Evolutionary conservation across 495 filamentous ascomycete genomes (phyloP), one percentile per base, ranked within the genome.

Genomic region (Pyrenula massariospora): DNA sequence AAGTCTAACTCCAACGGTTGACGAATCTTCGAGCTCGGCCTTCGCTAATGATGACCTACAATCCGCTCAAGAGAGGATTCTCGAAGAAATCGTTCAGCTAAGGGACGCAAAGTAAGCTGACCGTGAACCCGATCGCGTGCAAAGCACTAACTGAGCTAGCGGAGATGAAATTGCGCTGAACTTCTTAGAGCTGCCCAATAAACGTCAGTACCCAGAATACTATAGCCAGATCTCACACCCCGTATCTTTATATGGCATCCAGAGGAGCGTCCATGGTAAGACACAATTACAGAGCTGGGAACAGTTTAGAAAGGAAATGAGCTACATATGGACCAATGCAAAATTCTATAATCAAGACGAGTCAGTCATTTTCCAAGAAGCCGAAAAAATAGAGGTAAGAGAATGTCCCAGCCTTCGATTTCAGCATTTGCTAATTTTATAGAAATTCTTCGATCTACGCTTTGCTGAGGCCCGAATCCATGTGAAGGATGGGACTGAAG

Each of bases 331-430:
- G 87, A 79, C 76, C 42, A 96, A 96, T 70, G 91, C 91, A 2
- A 82, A 84, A 53, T 79, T 83, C 24, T 96, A 91, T 69, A 96
- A 96, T 61, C 90, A 94, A 62, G 90, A 94, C 61, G 87, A 78
- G 2, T 95, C 91, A 62, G 82, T 85, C 15, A 86, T 95, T 47
- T 85, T 77, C 53, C 70, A 76, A 20, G 74, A 90, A 56, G 88
- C 88, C 20, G 80, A 80, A 20, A 77, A 88, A 25, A 77, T 96
- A 12, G 81, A 94, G 78, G 89, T 88, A 73, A 54, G 77, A 50
- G 24, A 51, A 47, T 48, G 22, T 52, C 20, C 50, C 50, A 8
- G 8, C 20, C 8, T 52, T 8, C 20, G n/a, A 19, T 10, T 10
- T 52, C 20, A 5, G 20, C 24, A 51, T n/a, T 50, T 54, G 53